These are phyloP conservation scores for Colletotrichum sojae DNA, from an alignment of 2,329 filamentous ascomycete genomes.

Conservation along the genomic window DNA sequence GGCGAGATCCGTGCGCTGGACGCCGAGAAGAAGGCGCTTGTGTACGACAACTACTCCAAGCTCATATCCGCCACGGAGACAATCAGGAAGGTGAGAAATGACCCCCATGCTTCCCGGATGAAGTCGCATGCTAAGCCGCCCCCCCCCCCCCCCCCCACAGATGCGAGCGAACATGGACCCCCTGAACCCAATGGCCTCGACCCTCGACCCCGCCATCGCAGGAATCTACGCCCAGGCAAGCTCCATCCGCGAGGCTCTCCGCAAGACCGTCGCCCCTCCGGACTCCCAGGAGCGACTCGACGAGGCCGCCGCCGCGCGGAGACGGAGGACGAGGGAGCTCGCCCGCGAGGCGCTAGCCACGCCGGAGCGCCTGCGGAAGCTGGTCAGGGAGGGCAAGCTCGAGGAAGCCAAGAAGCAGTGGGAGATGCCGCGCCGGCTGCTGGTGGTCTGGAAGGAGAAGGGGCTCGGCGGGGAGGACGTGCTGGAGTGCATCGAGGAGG, in stretches of 20 bases:
- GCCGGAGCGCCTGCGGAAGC: slow-evolving; percentile 69
- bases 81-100: slow-evolving; percentile 77
- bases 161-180: slow-evolving; percentile 89
- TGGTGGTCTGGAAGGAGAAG: slow-evolving; percentile 68
- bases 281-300: slow-evolving; percentile 55
- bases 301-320: slow-evolving; percentile 52
- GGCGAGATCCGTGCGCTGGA: slow-evolving; percentile 91
- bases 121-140: not conserved
- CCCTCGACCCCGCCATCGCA: slow-evolving; percentile 79
- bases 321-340: slow-evolving; percentile 64
- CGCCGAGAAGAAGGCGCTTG: slow-evolving; percentile 95
- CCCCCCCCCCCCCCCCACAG: slow-evolving; percentile 47
- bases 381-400: slow-evolving; percentile 72
- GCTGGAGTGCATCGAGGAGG: slow-evolving; percentile 66
- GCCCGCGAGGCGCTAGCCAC: slow-evolving; percentile 75
- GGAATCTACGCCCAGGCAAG: slow-evolving; percentile 78
- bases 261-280: slow-evolving; percentile 62
- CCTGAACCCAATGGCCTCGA: slow-evolving; percentile 80
- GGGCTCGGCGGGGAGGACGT: slow-evolving; percentile 70
- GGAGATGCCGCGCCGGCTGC: slow-evolving; percentile 66
- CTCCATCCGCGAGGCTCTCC: slow-evolving; percentile 67
- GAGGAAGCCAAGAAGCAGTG: slow-evolving; percentile 73
- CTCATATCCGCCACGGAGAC: slow-evolving; percentile 97
- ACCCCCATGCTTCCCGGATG: not conserved
- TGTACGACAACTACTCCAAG: slow-evolving; percentile 99